phyloP scores from a whole-genome alignment of 495 filamentous ascomycete species.

The Polyplosphaeria fusca region DNA sequence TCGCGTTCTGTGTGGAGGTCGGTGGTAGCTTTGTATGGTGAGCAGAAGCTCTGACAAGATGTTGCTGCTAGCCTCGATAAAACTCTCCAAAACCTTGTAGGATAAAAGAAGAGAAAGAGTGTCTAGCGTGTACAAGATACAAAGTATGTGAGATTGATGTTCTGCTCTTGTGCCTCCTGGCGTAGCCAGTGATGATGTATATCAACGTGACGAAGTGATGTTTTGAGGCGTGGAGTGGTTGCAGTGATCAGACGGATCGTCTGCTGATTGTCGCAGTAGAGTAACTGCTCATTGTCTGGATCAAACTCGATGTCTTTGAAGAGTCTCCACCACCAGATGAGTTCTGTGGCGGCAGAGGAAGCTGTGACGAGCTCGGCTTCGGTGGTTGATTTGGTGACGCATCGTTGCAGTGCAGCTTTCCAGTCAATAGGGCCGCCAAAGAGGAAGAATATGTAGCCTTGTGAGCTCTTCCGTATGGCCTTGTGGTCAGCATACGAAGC shows the following conservation, averaged over 20 bases:
- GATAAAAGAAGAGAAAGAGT: no score
- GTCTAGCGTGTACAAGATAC: no score
- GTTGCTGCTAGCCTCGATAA: no score
- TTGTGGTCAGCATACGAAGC: slow-evolving; percentile 15
- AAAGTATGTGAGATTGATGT: no score
- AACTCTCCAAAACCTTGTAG: no score
- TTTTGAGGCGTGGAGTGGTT: not conserved
- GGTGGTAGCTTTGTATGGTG: no score
- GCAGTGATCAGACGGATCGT: slow-evolving; percentile 14
- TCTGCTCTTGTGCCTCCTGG: slow-evolving; percentile 6
- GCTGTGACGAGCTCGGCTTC: slow-evolving; percentile 34
- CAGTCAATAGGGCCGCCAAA: slow-evolving; percentile 32
- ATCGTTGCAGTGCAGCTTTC: slow-evolving; percentile 33
- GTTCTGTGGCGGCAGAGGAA: slow-evolving; percentile 24
- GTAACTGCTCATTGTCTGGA: not conserved
- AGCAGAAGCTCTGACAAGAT: no score
- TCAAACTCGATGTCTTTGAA: slow-evolving; percentile 7
- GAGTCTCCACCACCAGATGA: slow-evolving; percentile 8
- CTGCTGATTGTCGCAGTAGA: slow-evolving; percentile 20
- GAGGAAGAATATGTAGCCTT: slow-evolving; percentile 33
- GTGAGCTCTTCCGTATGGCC: slow-evolving; percentile 9
- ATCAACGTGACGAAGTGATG: slow-evolving; percentile 21
- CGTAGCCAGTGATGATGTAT: slow-evolving; percentile 22
- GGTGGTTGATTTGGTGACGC: slow-evolving; percentile 37
- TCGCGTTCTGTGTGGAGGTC: no score